Evolutionary conservation across 1,284 basidiomycete genomes (phyloP), one percentile per base, ranked within the genome.

Genomic region (Ceraceosorus guamensis): DNA sequence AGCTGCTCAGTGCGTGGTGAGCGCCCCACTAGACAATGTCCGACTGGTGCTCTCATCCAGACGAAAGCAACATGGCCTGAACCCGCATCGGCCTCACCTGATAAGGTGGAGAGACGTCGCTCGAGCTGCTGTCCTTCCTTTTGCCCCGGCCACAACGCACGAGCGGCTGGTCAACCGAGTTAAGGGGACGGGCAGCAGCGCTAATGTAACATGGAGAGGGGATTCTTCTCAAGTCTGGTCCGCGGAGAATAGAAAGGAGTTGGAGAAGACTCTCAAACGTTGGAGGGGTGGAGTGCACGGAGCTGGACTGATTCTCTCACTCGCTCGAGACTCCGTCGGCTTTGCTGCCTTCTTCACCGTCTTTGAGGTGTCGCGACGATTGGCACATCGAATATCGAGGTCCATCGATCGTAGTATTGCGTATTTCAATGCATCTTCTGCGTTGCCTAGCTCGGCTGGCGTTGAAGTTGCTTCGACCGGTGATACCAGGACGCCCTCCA

Each of bases 21-120:
- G 76, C 2, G 75, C 77, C 0, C 78, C 78, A 0, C 68, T 79
- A 13, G 78, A 79, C 62, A 79, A 79, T 48, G 75, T 78, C 10
- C 72, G 78, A 13, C 65, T 77, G 24, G 67, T 79, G 16, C 63
- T 79, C 4, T 46, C 52, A 11, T 57, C 56, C n/a, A 35, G 37
- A 16, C 5, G 39, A 53, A 18, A 53, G 3, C 24, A 24, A 24
- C 24, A 24, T 24, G 24, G 24, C 24, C 24, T 24, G 24, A 3
- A 24, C 24, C 2, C 24, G 24, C 24, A 24, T 24, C 24, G 24
- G 24, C 24, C 24, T 24, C 24, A 24, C 24, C 24, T 24, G 24
- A 60, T 68, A 34, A 71, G 71, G 2, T 77, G 75, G 74, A 54
- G 61, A 3, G 68, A 69, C 39, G 63, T 74, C 16, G 54, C 67